A percentile compares a stretch with the other conserved stretches of the same genome.
phyloP scores from a whole-genome alignment of 257 asterid genomes.

The Ajuga chamaepitys region DNA sequence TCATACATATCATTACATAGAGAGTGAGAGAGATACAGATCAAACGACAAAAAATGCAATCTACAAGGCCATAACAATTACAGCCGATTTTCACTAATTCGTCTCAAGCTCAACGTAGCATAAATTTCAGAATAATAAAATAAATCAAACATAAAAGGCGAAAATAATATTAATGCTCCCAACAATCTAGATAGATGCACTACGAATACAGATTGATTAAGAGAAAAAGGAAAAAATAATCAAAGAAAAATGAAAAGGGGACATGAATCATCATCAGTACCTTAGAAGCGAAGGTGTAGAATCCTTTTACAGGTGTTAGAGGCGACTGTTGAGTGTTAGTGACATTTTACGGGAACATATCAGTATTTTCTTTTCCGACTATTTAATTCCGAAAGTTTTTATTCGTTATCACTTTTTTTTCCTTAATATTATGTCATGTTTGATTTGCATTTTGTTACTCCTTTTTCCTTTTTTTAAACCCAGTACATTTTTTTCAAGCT shows the following conservation, averaged over 20 bases:
- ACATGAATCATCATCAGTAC: conserved; percentile 2
- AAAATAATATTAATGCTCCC: not conserved
- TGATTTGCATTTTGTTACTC: too few species aligned
- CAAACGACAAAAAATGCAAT: not conserved
- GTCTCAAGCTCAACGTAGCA: not conserved
- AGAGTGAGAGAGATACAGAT: not conserved
- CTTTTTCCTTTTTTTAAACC: too few species aligned
- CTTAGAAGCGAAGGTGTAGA: conserved; percentile 5
- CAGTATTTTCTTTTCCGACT: not conserved
- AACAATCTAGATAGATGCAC: not conserved
- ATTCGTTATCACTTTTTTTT: too few species aligned
- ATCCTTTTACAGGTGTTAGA: not conserved
- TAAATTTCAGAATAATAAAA: not conserved
- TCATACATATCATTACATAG: not conserved
- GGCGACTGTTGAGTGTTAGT: not conserved
- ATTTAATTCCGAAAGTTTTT: not conserved
- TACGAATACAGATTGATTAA: not conserved
- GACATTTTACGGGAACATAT: not conserved
- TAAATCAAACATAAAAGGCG: not conserved
- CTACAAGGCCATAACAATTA: not conserved
- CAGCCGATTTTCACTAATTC: not conserved
- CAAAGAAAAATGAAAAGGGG: not conserved
- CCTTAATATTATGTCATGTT: too few species aligned
- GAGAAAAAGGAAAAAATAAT: not conserved
- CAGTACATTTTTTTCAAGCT: too few species aligned